Base-by-base conservation (phyloP, 2,329 filamentous ascomycete genomes). In the Amauroascus niger region DNA sequence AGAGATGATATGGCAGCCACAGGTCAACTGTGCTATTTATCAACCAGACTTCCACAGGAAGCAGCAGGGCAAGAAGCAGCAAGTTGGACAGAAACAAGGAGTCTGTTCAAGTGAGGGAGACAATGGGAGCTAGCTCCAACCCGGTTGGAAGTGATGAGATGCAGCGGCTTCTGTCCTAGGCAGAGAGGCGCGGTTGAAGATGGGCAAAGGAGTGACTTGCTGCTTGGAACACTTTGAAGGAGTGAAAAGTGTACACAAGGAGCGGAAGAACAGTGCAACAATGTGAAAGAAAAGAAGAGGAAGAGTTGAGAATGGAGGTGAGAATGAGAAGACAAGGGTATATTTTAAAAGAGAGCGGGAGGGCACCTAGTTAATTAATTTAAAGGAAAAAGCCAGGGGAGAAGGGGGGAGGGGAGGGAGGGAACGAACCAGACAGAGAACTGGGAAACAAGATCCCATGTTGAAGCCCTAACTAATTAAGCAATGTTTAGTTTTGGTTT, bases 21-120 rank as follows among this genome's bases (percentile, higher is more conserved):
- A 65, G 65, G 61, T 68, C 65, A 65, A 67, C 62, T 63, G 61
- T 24, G 51, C n/a, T n/a, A n/a, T 33, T 43, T 57, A 35, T 57
- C 53, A 57, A 57, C 48, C 53, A 57, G 53, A 64, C 68, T 70
- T 70, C 67, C 53, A 65, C 68, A 62, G 67, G 68, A 70, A 70
- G 66, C 4, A n/a, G 47, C 62, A 58, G 49, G 52, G 53, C 56
- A 30, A 55, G 35, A 14, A 43, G 11, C 16, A 50, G 33, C 14
- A n/a, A n/a, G 14, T 40, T 41, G 33, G 28, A 40, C n/a, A 24
- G n/a, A 14, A 20, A 13, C 7, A 28, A 2, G 3, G 18, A 24
- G n/a, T 8, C 6, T 43, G 35, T 51, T 44, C 30, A 44, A 45
- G 16, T 3, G 39, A 52, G n/a, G n/a, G n/a, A n/a, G n/a, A n/a